phyloP scores from a whole-genome alignment of 2,329 filamentous ascomycete species.

The Penicillium sp. region DNA sequence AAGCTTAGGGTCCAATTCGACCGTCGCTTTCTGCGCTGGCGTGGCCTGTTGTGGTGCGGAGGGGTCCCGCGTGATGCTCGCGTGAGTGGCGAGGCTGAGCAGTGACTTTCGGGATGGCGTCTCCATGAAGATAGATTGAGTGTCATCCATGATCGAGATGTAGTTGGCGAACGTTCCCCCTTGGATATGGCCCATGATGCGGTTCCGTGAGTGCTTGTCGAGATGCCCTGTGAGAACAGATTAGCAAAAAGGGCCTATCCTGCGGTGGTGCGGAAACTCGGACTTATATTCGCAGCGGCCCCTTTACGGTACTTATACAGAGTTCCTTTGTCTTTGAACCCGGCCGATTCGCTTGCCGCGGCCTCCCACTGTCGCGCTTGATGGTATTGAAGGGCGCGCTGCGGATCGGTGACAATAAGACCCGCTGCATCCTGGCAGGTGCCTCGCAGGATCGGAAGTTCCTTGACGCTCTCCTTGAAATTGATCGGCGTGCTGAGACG shows the following conservation, averaged over 20 bases:
- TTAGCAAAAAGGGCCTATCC: too few species aligned
- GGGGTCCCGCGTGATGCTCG: constrained; percentile 11
- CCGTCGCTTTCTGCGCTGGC: constrained; percentile 2
- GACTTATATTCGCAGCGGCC: constrained; percentile 7
- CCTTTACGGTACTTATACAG: constrained; percentile 25
- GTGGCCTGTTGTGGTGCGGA: constrained; percentile 9
- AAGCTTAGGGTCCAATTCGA: constrained; percentile 5
- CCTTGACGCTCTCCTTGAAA: constrained; percentile 18
- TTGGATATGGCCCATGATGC: constrained; percentile 7
- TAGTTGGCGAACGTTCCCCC: constrained; percentile 2
- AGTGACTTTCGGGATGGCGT: constrained; percentile 6
- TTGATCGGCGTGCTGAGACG: constrained; percentile 23
- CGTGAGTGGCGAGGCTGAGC: constrained; percentile 5
- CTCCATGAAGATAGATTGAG: constrained; percentile 7
- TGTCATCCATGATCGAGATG: constrained; percentile 3
- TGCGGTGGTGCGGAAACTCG: not conserved
- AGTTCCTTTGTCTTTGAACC: constrained; percentile 11
- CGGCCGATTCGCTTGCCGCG: constrained; percentile 10
- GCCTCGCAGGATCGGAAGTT: constrained; percentile 18
- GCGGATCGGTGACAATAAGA: constrained; percentile 12
- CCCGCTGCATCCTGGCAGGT: constrained; percentile 9
- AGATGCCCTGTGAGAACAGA: constrained; percentile 1
- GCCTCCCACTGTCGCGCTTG: constrained; percentile 11
- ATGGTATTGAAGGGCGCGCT: constrained; percentile 10
- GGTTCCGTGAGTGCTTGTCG: constrained; percentile 8